Conservation (phyloP, 805 yeast genomes). For the Saccharomycopsis guyanensis region DNA sequence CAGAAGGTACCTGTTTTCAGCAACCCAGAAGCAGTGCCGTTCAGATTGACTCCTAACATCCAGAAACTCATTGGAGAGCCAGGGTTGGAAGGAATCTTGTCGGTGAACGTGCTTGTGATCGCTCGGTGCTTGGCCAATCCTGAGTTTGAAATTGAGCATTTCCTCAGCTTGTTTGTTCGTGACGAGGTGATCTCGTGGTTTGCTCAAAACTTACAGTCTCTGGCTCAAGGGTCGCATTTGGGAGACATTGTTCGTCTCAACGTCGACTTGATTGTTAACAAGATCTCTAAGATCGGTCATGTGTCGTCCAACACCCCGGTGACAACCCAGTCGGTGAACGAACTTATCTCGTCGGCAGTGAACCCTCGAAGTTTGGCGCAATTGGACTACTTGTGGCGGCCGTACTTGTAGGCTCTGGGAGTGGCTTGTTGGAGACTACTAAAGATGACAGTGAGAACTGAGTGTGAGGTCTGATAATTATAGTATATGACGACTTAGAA, state of each 20-base stretch:
- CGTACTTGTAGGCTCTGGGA: slow-evolving; percentile 51
- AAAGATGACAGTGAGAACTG: too few relatives aligned
- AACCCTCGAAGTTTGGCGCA: slow-evolving; percentile 91
- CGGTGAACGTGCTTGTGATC: slow-evolving; percentile 76
- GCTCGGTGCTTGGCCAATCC: slow-evolving; percentile 88
- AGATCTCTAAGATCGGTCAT: slow-evolving; percentile 73
- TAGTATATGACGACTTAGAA: too few relatives aligned
- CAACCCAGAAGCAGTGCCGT: slow-evolving; percentile 90
- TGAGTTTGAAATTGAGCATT: slow-evolving; percentile 85
- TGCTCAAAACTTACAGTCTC: slow-evolving; percentile 60
- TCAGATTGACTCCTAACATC: slow-evolving; percentile 91
- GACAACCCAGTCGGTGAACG: slow-evolving; percentile 84
- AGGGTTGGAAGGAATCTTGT: slow-evolving; percentile 85
- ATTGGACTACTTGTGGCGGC: slow-evolving; percentile 93
- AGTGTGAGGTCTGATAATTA: too few relatives aligned
- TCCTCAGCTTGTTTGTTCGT: slow-evolving; percentile 86
- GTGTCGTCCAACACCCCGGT: slow-evolving; percentile 44
- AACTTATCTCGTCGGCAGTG: slow-evolving; percentile 89
- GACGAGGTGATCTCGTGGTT: slow-evolving; percentile 96
- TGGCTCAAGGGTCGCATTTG: slow-evolving; percentile 77
- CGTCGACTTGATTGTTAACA: slow-evolving; percentile 76
- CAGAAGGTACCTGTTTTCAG: slow-evolving; percentile 61
- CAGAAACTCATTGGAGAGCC: slow-evolving; percentile 91
- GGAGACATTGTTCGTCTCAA: slow-evolving; percentile 83
- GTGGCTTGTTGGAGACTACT: too few relatives aligned